phyloP scores from a whole-genome alignment of 164 flowering plant genomes.

The Warburgia ugandensis region DNA sequence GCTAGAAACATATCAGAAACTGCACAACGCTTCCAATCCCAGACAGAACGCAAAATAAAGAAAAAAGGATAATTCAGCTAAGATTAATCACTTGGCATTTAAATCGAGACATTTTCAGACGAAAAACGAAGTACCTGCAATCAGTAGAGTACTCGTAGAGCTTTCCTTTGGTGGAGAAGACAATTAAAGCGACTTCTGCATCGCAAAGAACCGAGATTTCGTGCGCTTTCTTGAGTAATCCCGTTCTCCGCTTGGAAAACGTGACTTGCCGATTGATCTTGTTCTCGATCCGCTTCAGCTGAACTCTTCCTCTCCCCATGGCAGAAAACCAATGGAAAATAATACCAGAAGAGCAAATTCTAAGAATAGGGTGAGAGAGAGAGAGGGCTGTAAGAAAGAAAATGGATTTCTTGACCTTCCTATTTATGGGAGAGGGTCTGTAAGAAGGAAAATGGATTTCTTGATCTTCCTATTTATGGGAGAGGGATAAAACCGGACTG shows the following conservation, averaged over 20 bases:
- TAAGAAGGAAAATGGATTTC: neutral
- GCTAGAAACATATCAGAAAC: too few relatives aligned
- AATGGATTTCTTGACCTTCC: neutral
- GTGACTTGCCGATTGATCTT: slow-evolving; percentile 21
- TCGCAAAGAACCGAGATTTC: slow-evolving; percentile 22
- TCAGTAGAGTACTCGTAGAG: slow-evolving; percentile 19
- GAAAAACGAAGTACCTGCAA: slow-evolving; percentile 8
- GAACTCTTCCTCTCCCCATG: slow-evolving; percentile 22
- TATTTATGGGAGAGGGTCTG: neutral
- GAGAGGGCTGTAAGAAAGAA: neutral
- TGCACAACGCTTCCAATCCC: too few relatives aligned
- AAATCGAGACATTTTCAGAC: neutral
- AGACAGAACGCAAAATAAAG: neutral
- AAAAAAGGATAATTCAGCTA: too few relatives aligned
- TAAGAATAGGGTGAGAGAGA: neutral
- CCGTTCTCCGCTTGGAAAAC: slow-evolving; percentile 17
- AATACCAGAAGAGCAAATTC: neutral
- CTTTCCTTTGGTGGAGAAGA: slow-evolving; percentile 22
- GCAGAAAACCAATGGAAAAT: neutral
- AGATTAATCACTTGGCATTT: too few relatives aligned
- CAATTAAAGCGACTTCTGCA: slow-evolving; percentile 20
- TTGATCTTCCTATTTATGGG: neutral
- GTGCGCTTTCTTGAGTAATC: slow-evolving; percentile 17
- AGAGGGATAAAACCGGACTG: neutral
- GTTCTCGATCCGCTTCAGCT: slow-evolving; percentile 26